These are phyloP conservation scores for Biscogniauxia marginata DNA, from an alignment of 2,329 filamentous ascomycete species.

Conservation along the genomic window DNA sequence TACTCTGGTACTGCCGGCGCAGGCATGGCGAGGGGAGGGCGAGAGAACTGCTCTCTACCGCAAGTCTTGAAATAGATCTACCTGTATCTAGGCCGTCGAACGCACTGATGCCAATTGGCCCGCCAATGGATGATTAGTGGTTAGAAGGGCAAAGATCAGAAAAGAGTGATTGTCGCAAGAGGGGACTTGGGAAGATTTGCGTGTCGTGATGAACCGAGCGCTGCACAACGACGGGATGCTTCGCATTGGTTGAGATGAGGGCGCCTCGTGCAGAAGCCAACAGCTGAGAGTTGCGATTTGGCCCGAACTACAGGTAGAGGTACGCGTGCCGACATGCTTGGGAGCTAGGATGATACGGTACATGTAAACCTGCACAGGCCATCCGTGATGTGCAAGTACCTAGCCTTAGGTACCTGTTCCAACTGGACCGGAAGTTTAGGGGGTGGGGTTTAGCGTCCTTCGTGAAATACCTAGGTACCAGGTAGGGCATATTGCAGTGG, in stretches of 20 bases:
- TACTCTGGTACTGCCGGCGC: constrained; percentile 36
- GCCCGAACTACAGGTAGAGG: no score
- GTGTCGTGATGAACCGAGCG: background rate
- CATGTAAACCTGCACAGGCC: no score
- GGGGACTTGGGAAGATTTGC: background rate
- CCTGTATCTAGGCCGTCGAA: background rate
- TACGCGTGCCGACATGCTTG: no score
- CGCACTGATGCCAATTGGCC: background rate
- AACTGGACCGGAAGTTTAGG: no score
- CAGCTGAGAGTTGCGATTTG: no score
- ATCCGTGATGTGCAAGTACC: no score
- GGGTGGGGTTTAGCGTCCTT: no score
- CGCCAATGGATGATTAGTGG: background rate
- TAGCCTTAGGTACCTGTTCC: no score
- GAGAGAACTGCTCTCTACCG: constrained; percentile 13
- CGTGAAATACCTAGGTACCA: no score
- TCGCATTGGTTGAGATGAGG: background rate
- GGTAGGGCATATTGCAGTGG: no score
- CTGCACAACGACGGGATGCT: background rate
- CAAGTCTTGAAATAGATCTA: no score
- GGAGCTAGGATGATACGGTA: no score
- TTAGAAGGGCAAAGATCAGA: background rate
- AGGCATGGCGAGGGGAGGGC: constrained; percentile 27
- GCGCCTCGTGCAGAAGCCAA: background rate
- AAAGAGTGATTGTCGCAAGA: background rate